Base-by-base conservation (phyloP, 192 early-diverging fungal species). In the Fimicolochytrium jonesii region DNA sequence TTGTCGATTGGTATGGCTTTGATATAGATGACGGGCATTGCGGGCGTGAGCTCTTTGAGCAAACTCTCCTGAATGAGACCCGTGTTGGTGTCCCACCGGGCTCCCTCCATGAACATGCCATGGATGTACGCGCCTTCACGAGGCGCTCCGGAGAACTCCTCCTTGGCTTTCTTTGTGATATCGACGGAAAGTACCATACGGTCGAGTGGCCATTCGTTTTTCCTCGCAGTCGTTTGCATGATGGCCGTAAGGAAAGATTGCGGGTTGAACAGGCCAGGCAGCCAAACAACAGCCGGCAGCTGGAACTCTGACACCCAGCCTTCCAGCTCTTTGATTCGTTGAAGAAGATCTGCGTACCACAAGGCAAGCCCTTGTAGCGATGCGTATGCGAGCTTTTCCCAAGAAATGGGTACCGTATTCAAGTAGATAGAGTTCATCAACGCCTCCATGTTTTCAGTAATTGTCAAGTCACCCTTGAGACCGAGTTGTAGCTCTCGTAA, bases 241-340 rank as follows among this genome's bases (percentile, higher is more conserved):
- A 86, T 81, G 36, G 84, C 84, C 0, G 84, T 86, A 17, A 86
- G 67, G 75, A 86, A 86, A 5, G 84, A 86, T 64, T 86, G 84
- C n/a, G 84, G 84, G 67, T 85, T 85, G 65, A 86, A 86, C 11
- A 86, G 62, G 3, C 84, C 84, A 9, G 77, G 59, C 22, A 86
- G 49, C 84, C 84, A 86, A 2, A 86, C 79, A 20, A 81, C 81
- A 0, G 82, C 47, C 0, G 84, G 84, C 11, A 86, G 67, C 58
- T 81, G 75, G 72, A 86, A 86, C 33, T 86, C 84, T 23, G 81
- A 74, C 9, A 86, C 84, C 84, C 84, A 86, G 25, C 52, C 54
- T 55, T 86, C 84, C 25, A 86, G 70, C 59, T 86, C 82, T 33
- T 79, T 84, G 66, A 86, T 85, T 31, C 84, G 79, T 42, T 74